Evolutionary conservation across 768 basidiomycete genomes (phyloP).

Genomic region (Lactarius sanguifluus): DNA sequence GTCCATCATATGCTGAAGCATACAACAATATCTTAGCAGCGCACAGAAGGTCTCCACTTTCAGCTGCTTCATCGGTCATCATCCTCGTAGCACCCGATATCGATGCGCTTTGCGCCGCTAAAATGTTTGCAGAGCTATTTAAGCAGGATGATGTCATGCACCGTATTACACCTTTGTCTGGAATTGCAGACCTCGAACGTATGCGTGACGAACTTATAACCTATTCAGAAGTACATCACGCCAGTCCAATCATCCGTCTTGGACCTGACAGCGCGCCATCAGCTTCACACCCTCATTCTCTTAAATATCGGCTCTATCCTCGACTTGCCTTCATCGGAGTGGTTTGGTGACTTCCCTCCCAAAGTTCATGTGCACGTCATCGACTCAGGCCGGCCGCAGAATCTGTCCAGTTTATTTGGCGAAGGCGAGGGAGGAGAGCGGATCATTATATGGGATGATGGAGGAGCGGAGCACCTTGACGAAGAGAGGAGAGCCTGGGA

Average conservation of each 20-base stretch:
- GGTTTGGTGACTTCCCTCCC: conserved; percentile 72
- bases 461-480: conserved; percentile 65
- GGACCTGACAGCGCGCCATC: conserved; percentile 15
- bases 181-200: conserved; percentile 70
- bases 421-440: conserved; percentile 64
- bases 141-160: conserved; percentile 93
- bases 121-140: conserved; percentile 86
- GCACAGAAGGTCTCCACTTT: conserved; percentile 69
- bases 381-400: conserved; percentile 89
- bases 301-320: conserved; percentile 90
- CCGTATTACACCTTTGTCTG: conserved; percentile 85
- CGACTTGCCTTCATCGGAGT: conserved; percentile 70
- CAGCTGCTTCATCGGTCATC: conserved; percentile 80
- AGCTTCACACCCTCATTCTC: conserved; percentile 89
- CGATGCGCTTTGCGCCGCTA: conserved; percentile 87
- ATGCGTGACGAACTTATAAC: conserved; percentile 64
- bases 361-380: conserved; percentile 84
- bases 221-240: conserved; percentile 59
- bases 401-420: conserved; percentile 82
- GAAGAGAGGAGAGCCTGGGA: conserved; percentile 84
- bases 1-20: conserved; percentile 68
- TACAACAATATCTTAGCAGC: conserved; percentile 70
- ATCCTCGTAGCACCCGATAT: conserved; percentile 88
- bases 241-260: conserved; percentile 5
- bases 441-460: conserved; percentile 93